These are phyloP conservation scores for Entonaema liquescens DNA, from an alignment of 495 filamentous ascomycete species.

Conservation along the genomic window DNA sequence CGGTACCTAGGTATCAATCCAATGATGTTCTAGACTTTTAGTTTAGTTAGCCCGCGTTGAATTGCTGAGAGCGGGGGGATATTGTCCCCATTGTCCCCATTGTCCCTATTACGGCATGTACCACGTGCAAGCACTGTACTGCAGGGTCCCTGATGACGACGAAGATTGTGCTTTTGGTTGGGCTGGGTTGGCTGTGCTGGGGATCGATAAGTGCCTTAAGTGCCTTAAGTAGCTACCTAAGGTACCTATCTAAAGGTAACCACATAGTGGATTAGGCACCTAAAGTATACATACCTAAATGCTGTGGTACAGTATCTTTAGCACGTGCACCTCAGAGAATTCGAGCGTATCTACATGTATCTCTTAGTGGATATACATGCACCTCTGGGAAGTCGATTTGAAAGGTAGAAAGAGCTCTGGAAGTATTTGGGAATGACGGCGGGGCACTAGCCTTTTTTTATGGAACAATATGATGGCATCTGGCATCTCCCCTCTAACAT, in stretches of 20 bases:
- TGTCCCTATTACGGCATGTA: conserved; percentile 15
- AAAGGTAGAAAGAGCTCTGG: background rate
- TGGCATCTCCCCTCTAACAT: background rate
- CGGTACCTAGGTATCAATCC: conserved; percentile 20
- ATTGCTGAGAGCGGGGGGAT: conserved; percentile 26
- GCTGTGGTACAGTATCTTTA: conserved; percentile 11
- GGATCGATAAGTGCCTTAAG: background rate
- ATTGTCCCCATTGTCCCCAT: background rate
- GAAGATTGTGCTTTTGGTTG: background rate
- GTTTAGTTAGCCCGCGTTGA: conserved; percentile 18
- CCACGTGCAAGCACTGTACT: conserved; percentile 37
- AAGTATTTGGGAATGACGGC: background rate
- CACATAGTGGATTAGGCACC: background rate
- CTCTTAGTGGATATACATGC: background rate
- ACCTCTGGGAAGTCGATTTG: no score
- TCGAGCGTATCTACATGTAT: background rate
- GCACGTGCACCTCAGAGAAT: background rate
- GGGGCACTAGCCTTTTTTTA: conserved; percentile 8
- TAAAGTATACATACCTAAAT: conserved; percentile 10
- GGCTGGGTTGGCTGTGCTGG: background rate
- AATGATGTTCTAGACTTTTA: conserved; percentile 33
- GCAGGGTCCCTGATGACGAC: conserved; percentile 35
- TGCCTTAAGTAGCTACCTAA: background rate
- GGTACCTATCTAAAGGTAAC: background rate
- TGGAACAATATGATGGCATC: background rate